These are phyloP conservation scores for Medicago truncatula DNA, from an alignment of 306 rosid species.

Conservation along the genomic window MtrunA17r5.0-ANR NC_053045.1:53779501-53780000, in stretches of 20 bases:
- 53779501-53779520: slow-evolving; percentile 68
- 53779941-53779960: not conserved
- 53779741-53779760: slow-evolving; percentile 1
- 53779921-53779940: not conserved
- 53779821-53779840: slow-evolving; percentile 12
- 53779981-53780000: not conserved
- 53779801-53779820: slow-evolving; percentile 24
- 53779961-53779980: slow-evolving; percentile 22
- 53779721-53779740: slow-evolving; percentile 31
- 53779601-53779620: slow-evolving; percentile 65
- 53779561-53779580: slow-evolving; percentile 63
- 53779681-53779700: slow-evolving; percentile 47
- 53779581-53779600: slow-evolving; percentile 48
- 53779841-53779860: slow-evolving; percentile 6
- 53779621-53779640: slow-evolving; percentile 66
- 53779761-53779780: slow-evolving; percentile 12
- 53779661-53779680: slow-evolving; percentile 59
- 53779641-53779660: slow-evolving; percentile 70
- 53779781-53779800: not conserved
- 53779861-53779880: slow-evolving; percentile 24
- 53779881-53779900: not conserved
- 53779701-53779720: slow-evolving; percentile 30
- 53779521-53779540: slow-evolving; percentile 68
- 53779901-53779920: slow-evolving; percentile 33
- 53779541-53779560: slow-evolving; percentile 64